These are phyloP conservation scores for Baorangia bicolor DNA, from an alignment of 768 basidiomycete genomes.

Conservation along the genomic window DNA sequence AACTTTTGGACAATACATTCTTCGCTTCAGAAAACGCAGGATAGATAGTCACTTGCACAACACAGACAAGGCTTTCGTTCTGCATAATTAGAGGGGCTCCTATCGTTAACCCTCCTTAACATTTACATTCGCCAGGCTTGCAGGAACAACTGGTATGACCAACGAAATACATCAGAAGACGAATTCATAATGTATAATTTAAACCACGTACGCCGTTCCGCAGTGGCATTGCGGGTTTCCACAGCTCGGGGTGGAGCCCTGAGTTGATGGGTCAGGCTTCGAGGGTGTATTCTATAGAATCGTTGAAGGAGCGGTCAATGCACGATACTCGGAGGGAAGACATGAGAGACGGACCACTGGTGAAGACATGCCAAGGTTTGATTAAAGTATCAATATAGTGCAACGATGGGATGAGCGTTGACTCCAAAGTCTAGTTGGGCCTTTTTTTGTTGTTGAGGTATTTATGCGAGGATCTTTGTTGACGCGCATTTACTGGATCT, in stretches of 20 bases:
- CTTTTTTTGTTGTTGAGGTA: not conserved
- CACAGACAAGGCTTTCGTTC: not conserved
- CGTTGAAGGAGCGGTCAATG: not conserved
- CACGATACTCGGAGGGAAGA: not conserved
- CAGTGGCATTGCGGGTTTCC: slow-evolving; percentile 19
- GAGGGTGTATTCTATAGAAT: slow-evolving; percentile 5
- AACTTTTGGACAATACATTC: not conserved
- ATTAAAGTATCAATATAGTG: not conserved
- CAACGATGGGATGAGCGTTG: not conserved
- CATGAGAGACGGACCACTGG: not conserved
- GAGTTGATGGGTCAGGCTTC: not conserved
- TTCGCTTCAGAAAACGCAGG: not conserved
- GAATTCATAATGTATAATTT: no score
- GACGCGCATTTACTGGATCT: not conserved
- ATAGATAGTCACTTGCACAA: not conserved
- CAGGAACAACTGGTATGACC: slow-evolving; percentile 8
- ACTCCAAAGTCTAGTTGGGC: not conserved
- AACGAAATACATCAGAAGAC: not conserved
- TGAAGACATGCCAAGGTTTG: slow-evolving; percentile 10
- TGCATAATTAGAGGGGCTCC: not conserved
- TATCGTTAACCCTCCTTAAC: not conserved
- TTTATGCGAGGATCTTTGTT: slow-evolving; percentile 3
- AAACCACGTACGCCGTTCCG: slow-evolving; percentile 13
- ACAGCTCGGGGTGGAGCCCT: slow-evolving; percentile 10
- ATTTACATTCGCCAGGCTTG: slow-evolving; percentile 18